These are phyloP conservation scores for Cercophora samala DNA, from an alignment of 495 filamentous ascomycete genomes.

Conservation along the genomic window DNA sequence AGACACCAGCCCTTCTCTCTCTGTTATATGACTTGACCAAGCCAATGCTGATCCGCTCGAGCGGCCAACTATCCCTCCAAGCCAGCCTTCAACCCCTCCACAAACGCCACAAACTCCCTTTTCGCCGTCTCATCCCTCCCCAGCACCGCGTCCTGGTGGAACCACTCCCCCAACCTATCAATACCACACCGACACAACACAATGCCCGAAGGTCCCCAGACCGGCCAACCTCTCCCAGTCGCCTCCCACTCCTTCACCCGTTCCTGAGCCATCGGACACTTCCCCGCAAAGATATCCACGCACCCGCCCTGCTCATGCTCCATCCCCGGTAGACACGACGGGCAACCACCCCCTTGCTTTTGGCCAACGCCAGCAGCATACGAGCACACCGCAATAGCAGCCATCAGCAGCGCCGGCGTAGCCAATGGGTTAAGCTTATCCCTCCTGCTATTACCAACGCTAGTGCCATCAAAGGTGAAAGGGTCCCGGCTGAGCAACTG, in stretches of 20 bases:
- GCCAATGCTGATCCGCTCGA: too few relatives aligned
- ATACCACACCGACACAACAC: slow-evolving; percentile 32
- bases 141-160: slow-evolving; percentile 22
- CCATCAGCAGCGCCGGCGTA: slow-evolving; percentile 30
- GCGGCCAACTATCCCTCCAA: neutral
- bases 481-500: slow-evolving; percentile 18
- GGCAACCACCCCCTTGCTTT: slow-evolving; percentile 22
- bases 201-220: slow-evolving; percentile 27
- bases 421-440: slow-evolving; percentile 27
- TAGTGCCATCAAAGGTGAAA: neutral
- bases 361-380: slow-evolving; percentile 20
- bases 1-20: too few relatives aligned
- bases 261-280: slow-evolving; percentile 16
- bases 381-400: slow-evolving; percentile 32
- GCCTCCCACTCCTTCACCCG: slow-evolving; percentile 23
- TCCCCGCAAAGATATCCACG: slow-evolving; percentile 25
- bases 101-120: slow-evolving; percentile 27
- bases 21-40: too few relatives aligned
- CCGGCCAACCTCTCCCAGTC: slow-evolving; percentile 24
- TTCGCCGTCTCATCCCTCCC: slow-evolving; percentile 26
- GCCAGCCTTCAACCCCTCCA: neutral
- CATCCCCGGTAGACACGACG: slow-evolving; percentile 19
- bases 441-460: neutral
- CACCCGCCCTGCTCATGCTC: slow-evolving; percentile 12
- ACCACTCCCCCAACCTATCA: slow-evolving; percentile 29